Conservation (phyloP, 306 rosid genomes). For the Cicer bijugum region DNA sequence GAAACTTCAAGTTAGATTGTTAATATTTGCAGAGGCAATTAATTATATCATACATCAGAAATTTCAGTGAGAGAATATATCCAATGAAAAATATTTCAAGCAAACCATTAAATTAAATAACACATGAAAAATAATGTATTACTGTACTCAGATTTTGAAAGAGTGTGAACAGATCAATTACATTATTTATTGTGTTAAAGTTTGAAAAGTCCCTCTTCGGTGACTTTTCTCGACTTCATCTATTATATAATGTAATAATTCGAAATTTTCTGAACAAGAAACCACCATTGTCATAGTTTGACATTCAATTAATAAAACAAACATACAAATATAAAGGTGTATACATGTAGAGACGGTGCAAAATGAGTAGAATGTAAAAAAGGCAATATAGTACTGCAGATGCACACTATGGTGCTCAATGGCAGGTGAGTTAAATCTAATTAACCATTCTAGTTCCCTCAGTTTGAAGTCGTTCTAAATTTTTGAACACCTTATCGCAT, state of each 20-base stretch:
- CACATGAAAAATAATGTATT: conserved; percentile 21
- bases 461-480: conserved; percentile 10
- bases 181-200: neutral
- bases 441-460: conserved; percentile 8
- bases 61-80: conserved; percentile 24
- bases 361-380: neutral
- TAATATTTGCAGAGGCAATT: conserved; percentile 18
- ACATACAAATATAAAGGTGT: too few species aligned
- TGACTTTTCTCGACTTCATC: conserved; percentile 1
- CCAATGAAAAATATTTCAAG: conserved; percentile 21
- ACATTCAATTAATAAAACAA: neutral
- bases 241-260: conserved; percentile 20
- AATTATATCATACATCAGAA: conserved; percentile 33
- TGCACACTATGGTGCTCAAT: conserved; percentile 18
- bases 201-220: neutral
- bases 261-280: neutral
- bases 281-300: conserved; percentile 4
- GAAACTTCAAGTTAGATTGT: conserved; percentile 30
- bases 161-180: conserved; percentile 8
- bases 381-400: neutral
- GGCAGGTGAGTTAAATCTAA: neutral
- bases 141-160: conserved; percentile 18
- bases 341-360: too few species aligned
- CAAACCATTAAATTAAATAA: conserved; percentile 36
- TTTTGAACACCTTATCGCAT: conserved; percentile 7